Base-by-base conservation (phyloP, 371 early-diverging fungal species). In the Entomophthora muscae region DNA sequence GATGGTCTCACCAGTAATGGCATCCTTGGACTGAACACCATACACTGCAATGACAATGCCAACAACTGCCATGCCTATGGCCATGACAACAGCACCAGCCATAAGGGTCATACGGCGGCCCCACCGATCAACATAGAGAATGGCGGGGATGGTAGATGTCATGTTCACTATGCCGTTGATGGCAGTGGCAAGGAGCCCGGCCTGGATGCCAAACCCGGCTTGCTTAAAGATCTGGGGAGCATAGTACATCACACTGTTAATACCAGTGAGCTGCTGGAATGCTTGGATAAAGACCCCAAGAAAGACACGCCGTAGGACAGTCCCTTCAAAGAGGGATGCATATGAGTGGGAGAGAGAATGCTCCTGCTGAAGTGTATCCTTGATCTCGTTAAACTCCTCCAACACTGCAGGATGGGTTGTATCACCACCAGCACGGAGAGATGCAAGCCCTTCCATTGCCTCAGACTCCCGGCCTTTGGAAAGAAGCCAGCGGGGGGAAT, bases 401-500 rank as follows among this genome's bases (percentile, higher is more conserved):
- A 73, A 57, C 10, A 91, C 87, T 3, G 67, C 73, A 2, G 79
- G 69, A 64, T 73, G 70, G 33, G 75, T 72, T 54, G 65, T 71
- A 63, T 83, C 70, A 31, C 77, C 76, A 28, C 69, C 68, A 55
- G 79, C 78, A 33, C 89, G 81, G 68, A 94, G 72, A 42, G 78
- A 76, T 30, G 89, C 83, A n/a, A 95, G 70, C 2, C 79, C 80
- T 29, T 67, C 61, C 21, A 79, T 68, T 10, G 87, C 90, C 56
- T 84, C 81, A 23, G 81, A 82, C 30, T 80, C 73, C 17, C 84
- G 78, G 51, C 69, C 59, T 3, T 28, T 29, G 32, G 81, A 80
- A 42, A 83, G 77, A 61, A 95, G 72, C 91, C 92, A 95, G 71
- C 94, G 88, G 32, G 95, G 94, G 2, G 93, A 91, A 71, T 69